Percentiles rank a stretch among this genome's conserved stretches.
Evolutionary conservation across 2,329 filamentous ascomycete species (phyloP).

Genomic region (Claviceps sp.): DNA sequence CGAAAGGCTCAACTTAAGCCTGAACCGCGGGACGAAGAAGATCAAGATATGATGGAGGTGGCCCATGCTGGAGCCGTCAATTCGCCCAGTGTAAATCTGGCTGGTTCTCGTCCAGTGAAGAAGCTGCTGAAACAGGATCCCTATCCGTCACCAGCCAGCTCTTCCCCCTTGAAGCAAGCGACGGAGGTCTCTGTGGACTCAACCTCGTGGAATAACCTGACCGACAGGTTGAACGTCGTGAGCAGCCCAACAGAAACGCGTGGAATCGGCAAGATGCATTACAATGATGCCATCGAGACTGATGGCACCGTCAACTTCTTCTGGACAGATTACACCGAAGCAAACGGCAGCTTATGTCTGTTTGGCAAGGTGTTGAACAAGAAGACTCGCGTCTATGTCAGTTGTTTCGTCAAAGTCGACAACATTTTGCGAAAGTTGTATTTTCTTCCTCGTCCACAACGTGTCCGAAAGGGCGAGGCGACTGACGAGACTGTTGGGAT

Average conservation of each 20-base stretch:
- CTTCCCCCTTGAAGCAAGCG: slow-evolving; percentile 52
- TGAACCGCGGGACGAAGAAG: slow-evolving; percentile 49
- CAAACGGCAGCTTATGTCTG: slow-evolving; percentile 80
- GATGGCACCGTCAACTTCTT: slow-evolving; percentile 90
- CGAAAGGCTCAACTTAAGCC: slow-evolving; percentile 47
- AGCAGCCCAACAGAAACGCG: slow-evolving; percentile 56
- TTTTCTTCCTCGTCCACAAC: slow-evolving; percentile 68
- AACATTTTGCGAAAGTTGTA: slow-evolving; percentile 87
- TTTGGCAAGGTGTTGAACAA: slow-evolving; percentile 96
- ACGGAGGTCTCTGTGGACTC: slow-evolving; percentile 55
- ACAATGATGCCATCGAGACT: slow-evolving; percentile 78
- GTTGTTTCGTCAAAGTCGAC: slow-evolving; percentile 92
- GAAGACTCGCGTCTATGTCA: slow-evolving; percentile 63
- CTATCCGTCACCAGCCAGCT: slow-evolving; percentile 59
- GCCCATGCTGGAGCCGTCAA: slow-evolving; percentile 60
- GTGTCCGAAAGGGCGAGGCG: slow-evolving; percentile 43
- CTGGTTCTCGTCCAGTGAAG: slow-evolving; percentile 58
- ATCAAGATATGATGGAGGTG: slow-evolving; percentile 79
- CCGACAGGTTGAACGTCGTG: slow-evolving; percentile 72
- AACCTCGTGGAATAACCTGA: slow-evolving; percentile 78
- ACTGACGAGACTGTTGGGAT: slow-evolving; percentile 72
- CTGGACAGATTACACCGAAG: slow-evolving; percentile 91
- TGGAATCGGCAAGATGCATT: slow-evolving; percentile 65
- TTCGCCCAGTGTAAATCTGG: slow-evolving; percentile 66
- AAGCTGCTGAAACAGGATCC: slow-evolving; percentile 56